phyloP scores from a whole-genome alignment of 352 stramenopile genomes.

The Phytopythium helicoides region DNA sequence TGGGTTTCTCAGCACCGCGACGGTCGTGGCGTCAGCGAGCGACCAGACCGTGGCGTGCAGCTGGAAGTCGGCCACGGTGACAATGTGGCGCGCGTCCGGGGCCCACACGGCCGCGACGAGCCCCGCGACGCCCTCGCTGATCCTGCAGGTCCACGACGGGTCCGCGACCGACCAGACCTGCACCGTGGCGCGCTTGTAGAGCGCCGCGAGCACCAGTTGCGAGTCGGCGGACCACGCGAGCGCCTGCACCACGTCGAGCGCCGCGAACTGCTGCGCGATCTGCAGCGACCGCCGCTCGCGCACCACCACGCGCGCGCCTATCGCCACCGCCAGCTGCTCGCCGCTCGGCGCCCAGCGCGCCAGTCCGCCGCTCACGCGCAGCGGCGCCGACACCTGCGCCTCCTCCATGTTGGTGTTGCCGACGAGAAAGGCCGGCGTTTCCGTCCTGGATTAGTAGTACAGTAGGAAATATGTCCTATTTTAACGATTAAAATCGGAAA shows the following conservation, averaged over 20 bases:
- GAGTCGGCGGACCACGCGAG: slow-evolving; percentile 65
- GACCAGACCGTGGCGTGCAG: slow-evolving; percentile 83
- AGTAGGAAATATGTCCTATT: background rate
- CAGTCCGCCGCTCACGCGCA: slow-evolving; percentile 51
- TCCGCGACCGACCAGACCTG: slow-evolving; percentile 75
- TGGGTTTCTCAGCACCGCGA: slow-evolving; percentile 59
- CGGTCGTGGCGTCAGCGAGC: slow-evolving; percentile 47
- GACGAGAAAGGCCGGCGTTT: background rate
- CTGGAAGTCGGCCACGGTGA: slow-evolving; percentile 85
- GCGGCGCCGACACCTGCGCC: slow-evolving; percentile 46
- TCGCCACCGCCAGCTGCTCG: slow-evolving; percentile 45
- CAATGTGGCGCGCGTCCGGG: slow-evolving; percentile 59
- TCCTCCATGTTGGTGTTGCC: background rate
- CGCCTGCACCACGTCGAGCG: slow-evolving; percentile 50
- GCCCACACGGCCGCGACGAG: slow-evolving; percentile 53
- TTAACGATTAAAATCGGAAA: background rate
- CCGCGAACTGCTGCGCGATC: slow-evolving; percentile 64
- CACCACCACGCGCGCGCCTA: slow-evolving; percentile 51
- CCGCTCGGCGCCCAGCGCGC: slow-evolving; percentile 73
- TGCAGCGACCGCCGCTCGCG: slow-evolving; percentile 49
- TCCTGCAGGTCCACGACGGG: slow-evolving; percentile 65
- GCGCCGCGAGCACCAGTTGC: slow-evolving; percentile 55
- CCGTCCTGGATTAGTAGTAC: too few species aligned
- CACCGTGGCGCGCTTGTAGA: slow-evolving; percentile 65
- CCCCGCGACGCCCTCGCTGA: slow-evolving; percentile 69